Percentiles rank a stretch among this genome's conserved stretches.
Conservation (phyloP, 805 yeast species). For the Zygosaccharomyces kombuchaensis region DNA sequence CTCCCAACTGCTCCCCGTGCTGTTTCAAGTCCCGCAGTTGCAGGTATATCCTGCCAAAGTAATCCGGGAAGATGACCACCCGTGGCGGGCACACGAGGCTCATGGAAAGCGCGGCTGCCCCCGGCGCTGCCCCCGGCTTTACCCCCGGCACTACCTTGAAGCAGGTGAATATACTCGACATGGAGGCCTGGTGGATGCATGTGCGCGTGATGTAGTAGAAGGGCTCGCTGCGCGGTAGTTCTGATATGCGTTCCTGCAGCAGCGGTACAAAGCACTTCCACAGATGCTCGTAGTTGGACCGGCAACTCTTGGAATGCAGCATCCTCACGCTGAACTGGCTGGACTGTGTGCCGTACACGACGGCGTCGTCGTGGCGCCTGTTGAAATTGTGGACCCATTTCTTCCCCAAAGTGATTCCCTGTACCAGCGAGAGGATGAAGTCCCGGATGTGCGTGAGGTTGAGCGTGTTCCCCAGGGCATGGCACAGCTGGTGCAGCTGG, state of each 20-base stretch:
- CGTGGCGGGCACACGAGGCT: constrained; percentile 14
- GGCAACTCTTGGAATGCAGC: constrained; percentile 16
- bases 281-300: constrained; percentile 18
- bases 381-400: constrained; percentile 27
- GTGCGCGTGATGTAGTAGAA: constrained; percentile 21
- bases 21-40: constrained; percentile 6
- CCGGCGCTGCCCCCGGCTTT: too few relatives aligned
- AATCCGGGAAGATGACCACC: constrained; percentile 19
- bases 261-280: constrained; percentile 21
- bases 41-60: constrained; percentile 12
- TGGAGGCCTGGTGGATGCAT: constrained; percentile 16
- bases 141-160: constrained; percentile 13
- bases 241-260: constrained; percentile 13
- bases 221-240: constrained; percentile 11
- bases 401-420: constrained; percentile 21
- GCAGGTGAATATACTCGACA: constrained; percentile 23
- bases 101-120: constrained; percentile 5
- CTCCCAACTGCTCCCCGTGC: background rate
- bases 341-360: constrained; percentile 20
- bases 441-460: constrained; percentile 21
- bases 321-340: constrained; percentile 14
- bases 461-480: constrained; percentile 22
- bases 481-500: constrained; percentile 16
- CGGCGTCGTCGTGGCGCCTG: constrained; percentile 20
- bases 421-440: constrained; percentile 15